Percentiles rank a stretch among this genome's conserved stretches.
Conservation (phyloP, 495 filamentous ascomycete genomes). For the Amniculicola lignicola region DNA sequence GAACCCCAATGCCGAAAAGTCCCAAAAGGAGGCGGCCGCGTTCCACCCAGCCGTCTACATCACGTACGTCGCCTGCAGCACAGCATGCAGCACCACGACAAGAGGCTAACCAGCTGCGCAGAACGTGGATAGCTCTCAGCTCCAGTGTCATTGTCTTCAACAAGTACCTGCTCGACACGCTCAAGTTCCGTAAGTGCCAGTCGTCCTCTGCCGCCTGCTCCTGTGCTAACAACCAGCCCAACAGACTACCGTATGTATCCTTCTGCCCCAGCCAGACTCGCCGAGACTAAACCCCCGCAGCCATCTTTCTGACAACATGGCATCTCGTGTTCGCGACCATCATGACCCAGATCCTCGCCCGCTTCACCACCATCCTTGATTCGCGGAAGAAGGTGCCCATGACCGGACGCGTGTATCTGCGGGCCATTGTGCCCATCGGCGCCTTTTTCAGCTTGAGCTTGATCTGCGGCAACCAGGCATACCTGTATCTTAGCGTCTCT, state of each 20-base stretch:
- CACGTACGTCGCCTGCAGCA: slow-evolving; percentile 62
- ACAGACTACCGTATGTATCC: slow-evolving; percentile 42
- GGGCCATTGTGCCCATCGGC: slow-evolving; percentile 89
- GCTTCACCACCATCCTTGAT: slow-evolving; percentile 79
- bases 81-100: neutral
- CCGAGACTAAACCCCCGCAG: slow-evolving; percentile 27
- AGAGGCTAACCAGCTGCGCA: slow-evolving; percentile 45
- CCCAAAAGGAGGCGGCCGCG: slow-evolving; percentile 53
- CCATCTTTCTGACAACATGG: slow-evolving; percentile 87
- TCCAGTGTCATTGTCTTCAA: slow-evolving; percentile 97
- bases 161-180: slow-evolving; percentile 89
- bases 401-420: slow-evolving; percentile 85
- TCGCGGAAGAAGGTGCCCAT: slow-evolving; percentile 89
- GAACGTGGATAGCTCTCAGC: slow-evolving; percentile 86
- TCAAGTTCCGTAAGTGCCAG: slow-evolving; percentile 71
- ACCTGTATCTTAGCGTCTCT: slow-evolving; percentile 85
- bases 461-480: slow-evolving; percentile 92
- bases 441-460: slow-evolving; percentile 89
- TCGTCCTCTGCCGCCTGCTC: neutral
- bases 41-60: slow-evolving; percentile 90
- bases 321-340: slow-evolving; percentile 84
- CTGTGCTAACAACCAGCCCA: neutral
- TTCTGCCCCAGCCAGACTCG: neutral
- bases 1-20: slow-evolving; percentile 69
- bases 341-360: slow-evolving; percentile 86